Conservation (phyloP, 1,284 basidiomycete genomes). For the Crucibulum parvulum region DNA sequence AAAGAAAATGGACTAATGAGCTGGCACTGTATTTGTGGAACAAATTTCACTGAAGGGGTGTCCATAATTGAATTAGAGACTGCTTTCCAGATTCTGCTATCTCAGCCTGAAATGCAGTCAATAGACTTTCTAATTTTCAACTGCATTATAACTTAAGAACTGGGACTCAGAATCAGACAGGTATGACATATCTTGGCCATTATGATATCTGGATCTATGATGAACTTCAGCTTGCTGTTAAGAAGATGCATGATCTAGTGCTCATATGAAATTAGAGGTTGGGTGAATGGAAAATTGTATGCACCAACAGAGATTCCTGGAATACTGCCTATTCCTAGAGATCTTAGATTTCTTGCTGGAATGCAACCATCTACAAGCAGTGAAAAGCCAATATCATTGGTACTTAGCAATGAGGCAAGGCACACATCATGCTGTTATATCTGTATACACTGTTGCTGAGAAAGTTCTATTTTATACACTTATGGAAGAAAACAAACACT, state of each 20-base stretch:
- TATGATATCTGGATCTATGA: slow-evolving; percentile 16
- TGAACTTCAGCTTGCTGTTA: not conserved
- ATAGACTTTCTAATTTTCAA: slow-evolving; percentile 18
- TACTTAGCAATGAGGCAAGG: not conserved
- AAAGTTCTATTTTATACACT: not conserved
- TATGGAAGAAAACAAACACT: not conserved
- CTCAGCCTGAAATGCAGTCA: slow-evolving; percentile 16
- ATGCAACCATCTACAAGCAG: not conserved
- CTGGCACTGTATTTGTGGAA: slow-evolving; percentile 12
- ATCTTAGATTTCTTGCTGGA: not conserved
- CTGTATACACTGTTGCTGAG: not conserved
- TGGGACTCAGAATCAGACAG: slow-evolving; percentile 18
- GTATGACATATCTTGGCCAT: slow-evolving; percentile 14
- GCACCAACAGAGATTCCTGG: slow-evolving; percentile 4
- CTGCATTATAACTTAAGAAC: slow-evolving; percentile 17
- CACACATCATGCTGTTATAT: not conserved
- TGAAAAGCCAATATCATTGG: not conserved
- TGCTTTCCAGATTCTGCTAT: slow-evolving; percentile 21
- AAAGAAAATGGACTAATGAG: slow-evolving; percentile 10
- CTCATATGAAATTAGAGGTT: not conserved
- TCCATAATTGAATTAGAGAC: slow-evolving; percentile 17
- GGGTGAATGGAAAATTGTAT: slow-evolving; percentile 11
- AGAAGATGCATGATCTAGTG: not conserved
- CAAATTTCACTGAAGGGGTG: slow-evolving; percentile 26
- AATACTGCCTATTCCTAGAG: slow-evolving; percentile 11